phyloP scores from a whole-genome alignment of 2,329 filamentous ascomycete species.

The Hysterium pulicare region DNA sequence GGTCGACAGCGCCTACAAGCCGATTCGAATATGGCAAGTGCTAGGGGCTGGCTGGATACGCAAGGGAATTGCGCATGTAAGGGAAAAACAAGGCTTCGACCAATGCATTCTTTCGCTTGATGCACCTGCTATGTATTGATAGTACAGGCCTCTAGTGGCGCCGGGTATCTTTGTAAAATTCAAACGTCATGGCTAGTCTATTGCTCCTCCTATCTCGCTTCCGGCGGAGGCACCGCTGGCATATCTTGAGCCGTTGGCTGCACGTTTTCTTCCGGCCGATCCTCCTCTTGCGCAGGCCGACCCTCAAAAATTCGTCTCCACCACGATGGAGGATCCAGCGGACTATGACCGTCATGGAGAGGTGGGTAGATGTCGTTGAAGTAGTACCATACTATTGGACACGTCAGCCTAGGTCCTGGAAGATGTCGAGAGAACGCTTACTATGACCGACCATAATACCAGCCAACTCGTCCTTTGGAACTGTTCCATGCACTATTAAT shows the following conservation, averaged over 20 bases:
- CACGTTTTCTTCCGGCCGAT: not conserved
- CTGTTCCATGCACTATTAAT: constrained; percentile 79
- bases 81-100: not conserved
- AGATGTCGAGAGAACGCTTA: constrained; percentile 27
- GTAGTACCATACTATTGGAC: constrained; percentile 78
- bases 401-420: constrained; percentile 8
- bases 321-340: constrained; percentile 84
- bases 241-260: constrained; percentile 2
- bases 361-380: constrained; percentile 96
- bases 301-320: constrained; percentile 81
- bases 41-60: too few relatives aligned
- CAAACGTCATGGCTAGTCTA: not conserved
- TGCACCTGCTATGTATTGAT: not conserved
- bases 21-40: too few relatives aligned
- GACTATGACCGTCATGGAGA: constrained; percentile 77
- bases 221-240: not conserved
- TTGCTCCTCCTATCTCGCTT: constrained; percentile 1
- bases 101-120: constrained; percentile 1
- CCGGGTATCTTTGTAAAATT: not conserved
- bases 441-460: constrained; percentile 88
- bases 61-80: too few relatives aligned
- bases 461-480: constrained; percentile 95
- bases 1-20: too few relatives aligned
- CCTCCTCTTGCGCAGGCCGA: constrained; percentile 16
- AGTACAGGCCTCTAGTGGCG: not conserved